Evolutionary conservation across 257 asterid species (phyloP), one percentile per base, ranked within the genome.

Genomic region (Solanum habrochaites): DNA sequence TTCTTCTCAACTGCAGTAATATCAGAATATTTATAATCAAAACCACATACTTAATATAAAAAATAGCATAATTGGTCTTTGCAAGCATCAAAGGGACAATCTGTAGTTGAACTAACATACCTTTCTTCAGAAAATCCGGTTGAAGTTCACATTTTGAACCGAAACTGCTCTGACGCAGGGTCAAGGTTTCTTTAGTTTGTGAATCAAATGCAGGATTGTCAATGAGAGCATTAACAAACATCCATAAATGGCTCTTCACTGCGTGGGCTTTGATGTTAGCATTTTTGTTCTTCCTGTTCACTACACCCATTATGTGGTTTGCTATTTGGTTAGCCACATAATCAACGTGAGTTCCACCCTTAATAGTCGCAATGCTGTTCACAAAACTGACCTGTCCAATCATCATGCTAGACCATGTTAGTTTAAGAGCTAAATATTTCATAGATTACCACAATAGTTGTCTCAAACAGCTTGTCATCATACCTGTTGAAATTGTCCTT

Each of bases 301-400:
- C 96, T 89, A 90, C 92, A 87, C 88, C 90, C 77, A 93, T 93
- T 43, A 97, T 91, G 88, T 97, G 96, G 90, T 88, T 92, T 47
- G 98, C 91, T 86, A 97, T 94, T 94, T 97, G 97, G 85, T 91
- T 93, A 32, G 99, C 94, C 31, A 96, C 96, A 90, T 94, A 95
- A 88, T 97, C 99, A 29, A 97, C 99, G 89, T 96, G 99, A 82
- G 99, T 97, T 85, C 99, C 99, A n/a, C 99, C 99, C 89, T 97
- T 97, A 92, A 96, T 91, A 62, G 99, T 97, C 45, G 99, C 93
- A 85, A 97, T 97, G 85, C 93, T 91, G 84, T 97, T 97, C 5
- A 97, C 99, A 83, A 97, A 97, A 91, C 99, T 97, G 90, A 97
- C 99, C 99, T 97, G 95, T 10, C 31, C 29, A 70, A 14, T 31